Evolutionary conservation across 768 basidiomycete species (phyloP), one percentile per base, ranked within the genome.

Genomic region (Mrakia frigida): DNA sequence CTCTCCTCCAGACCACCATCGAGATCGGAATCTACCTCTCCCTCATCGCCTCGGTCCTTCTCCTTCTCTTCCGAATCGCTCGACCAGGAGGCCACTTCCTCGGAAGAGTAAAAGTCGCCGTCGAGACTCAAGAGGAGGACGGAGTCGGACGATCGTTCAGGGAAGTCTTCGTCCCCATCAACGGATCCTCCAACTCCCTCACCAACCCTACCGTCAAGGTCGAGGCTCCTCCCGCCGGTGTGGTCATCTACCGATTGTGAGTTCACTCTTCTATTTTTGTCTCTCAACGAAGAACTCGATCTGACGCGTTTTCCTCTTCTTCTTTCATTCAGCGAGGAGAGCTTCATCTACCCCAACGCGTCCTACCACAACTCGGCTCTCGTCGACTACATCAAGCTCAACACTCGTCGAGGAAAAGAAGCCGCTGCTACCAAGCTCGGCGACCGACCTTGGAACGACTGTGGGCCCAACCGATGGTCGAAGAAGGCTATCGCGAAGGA

Each of bases 391-490:
- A 92, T 97, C 79, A 94, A 91, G 84, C 84, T 84, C 74, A 86
- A 90, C 80, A 93, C 90, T 80, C 87, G 89, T 43, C 88, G 91
- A 70, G 94, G 92, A 31, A 88, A 86, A 80, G 91, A 95, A 82
- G 86, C 91, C 83, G 86, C 86, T 72, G 81, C 84, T n/a, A 85
- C 92, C 78, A 87, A 84, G 74, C 83, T 88, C 63, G 86, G 87
- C 78, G 93, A 96, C 82, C 88, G 94, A 60, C 88, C 92, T 18
- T 99, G 96, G 96, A 99, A 99, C 81, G 94, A 97, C 80, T 90
- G 92, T 14, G 92, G 93, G 37, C 91, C 92, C 28, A 72, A 37
- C 25, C 68, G 74, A 59, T 75, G 74, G 74, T 7, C 80, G 82
- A 70, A 85, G 86, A 25, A 86, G 86, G 21, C 85, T 6, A 84